Evolutionary conservation across 345 rosid species (phyloP).

Genomic region (Arabidopsis thaliana): DNA sequence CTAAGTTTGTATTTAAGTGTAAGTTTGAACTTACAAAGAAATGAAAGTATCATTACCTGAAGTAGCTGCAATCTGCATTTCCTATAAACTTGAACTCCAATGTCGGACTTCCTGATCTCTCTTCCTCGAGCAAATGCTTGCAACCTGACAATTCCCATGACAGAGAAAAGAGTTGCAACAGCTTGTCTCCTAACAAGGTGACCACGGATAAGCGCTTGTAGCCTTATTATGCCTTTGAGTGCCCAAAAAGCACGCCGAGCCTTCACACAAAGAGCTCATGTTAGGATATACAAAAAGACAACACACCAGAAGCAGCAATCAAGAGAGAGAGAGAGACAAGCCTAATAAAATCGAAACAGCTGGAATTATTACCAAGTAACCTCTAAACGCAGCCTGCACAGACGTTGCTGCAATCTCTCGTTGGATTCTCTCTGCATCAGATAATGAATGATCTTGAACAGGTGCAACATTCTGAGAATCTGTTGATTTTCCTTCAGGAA

Average conservation of each 20-base stretch:
- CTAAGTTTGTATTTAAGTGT: not conserved
- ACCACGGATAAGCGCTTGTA: slow-evolving; percentile 96
- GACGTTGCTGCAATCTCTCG: slow-evolving; percentile 77
- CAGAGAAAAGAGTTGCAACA: slow-evolving; percentile 70
- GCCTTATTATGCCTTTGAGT: slow-evolving; percentile 96
- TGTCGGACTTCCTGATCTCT: slow-evolving; percentile 62
- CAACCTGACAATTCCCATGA: slow-evolving; percentile 83
- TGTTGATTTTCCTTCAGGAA: slow-evolving; percentile 47
- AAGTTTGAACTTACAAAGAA: slow-evolving; percentile 3
- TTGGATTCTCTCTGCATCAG: slow-evolving; percentile 60
- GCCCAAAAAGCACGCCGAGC: slow-evolving; percentile 95
- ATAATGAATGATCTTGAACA: slow-evolving; percentile 35
- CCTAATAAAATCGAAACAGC: slow-evolving; percentile 4
- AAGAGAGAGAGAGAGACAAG: slow-evolving; percentile 1
- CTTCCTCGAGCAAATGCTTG: slow-evolving; percentile 81
- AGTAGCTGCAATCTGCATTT: slow-evolving; percentile 42
- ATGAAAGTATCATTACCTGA: slow-evolving; percentile 54
- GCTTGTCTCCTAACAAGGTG: slow-evolving; percentile 96
- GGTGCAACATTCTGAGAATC: slow-evolving; percentile 43
- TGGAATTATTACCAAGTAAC: slow-evolving; percentile 74
- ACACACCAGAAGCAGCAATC: slow-evolving; percentile 2
- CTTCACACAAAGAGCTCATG: slow-evolving; percentile 53
- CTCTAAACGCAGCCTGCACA: slow-evolving; percentile 95
- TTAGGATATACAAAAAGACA: slow-evolving; percentile 37
- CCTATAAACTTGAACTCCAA: slow-evolving; percentile 56